Evolutionary conservation across 202 grass and related monocot genomes (phyloP).

Genomic region (Zoysia matrella): DNA sequence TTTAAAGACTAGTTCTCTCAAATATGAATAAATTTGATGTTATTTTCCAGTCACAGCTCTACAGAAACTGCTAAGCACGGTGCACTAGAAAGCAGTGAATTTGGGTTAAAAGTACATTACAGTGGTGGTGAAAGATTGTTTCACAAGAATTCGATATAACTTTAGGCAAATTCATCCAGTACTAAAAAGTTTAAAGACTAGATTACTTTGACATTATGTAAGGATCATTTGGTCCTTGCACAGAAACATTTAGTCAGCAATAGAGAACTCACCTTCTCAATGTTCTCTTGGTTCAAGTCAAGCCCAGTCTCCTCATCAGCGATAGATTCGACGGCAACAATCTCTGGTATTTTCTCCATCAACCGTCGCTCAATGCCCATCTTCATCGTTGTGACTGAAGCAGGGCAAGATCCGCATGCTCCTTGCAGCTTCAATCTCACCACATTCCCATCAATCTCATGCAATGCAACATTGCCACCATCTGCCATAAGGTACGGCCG

Average conservation of each 20-base stretch:
- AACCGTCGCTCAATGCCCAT: slow-evolving; percentile 92
- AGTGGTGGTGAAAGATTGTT: neutral
- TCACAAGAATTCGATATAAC: slow-evolving; percentile 7
- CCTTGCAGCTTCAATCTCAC: slow-evolving; percentile 92
- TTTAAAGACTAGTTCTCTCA: neutral
- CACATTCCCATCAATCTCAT: slow-evolving; percentile 91
- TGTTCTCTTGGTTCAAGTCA: slow-evolving; percentile 84
- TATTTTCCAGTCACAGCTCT: neutral
- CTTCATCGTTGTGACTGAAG: slow-evolving; percentile 94
- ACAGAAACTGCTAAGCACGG: neutral
- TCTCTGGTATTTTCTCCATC: slow-evolving; percentile 99
- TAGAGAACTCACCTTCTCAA: slow-evolving; percentile 75
- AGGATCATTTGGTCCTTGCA: neutral
- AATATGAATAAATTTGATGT: neutral
- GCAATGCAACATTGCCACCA: slow-evolving; percentile 87
- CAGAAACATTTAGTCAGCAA: slow-evolving; percentile 18
- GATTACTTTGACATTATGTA: neutral
- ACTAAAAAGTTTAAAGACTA: slow-evolving; percentile 14
- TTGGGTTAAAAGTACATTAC: slow-evolving; percentile 26
- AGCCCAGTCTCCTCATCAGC: slow-evolving; percentile 94
- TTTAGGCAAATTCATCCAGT: neutral
- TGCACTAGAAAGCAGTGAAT: neutral
- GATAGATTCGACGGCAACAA: slow-evolving; percentile 84
- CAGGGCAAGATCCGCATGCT: slow-evolving; percentile 94
- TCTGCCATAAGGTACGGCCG: slow-evolving; percentile 96